Conservation (phyloP, 1,139 yeast genomes). For the Kurtzmaniella quercitrusa region DNA sequence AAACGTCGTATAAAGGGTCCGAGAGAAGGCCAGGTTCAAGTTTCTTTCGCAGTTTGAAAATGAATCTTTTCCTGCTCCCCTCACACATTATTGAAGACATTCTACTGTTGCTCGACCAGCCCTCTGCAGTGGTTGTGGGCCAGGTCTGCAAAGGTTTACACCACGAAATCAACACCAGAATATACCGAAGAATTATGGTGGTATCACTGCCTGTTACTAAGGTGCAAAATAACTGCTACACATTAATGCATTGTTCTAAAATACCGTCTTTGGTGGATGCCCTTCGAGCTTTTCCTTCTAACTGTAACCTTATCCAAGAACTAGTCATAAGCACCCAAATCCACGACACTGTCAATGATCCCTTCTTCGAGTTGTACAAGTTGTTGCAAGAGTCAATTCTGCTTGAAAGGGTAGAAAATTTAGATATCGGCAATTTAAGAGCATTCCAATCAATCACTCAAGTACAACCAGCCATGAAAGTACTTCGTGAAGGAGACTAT, state of each 20-base stretch:
- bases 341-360: not conserved
- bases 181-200: constrained; percentile 18
- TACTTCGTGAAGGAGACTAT: constrained; percentile 2
- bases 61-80: constrained; percentile 7
- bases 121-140: constrained; percentile 14
- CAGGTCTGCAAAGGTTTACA: constrained; percentile 12
- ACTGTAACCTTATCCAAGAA: constrained; percentile 13
- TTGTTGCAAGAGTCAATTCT: constrained; percentile 3
- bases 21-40: not conserved
- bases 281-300: constrained; percentile 10
- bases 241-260: constrained; percentile 10
- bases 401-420: constrained; percentile 15
- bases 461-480: constrained; percentile 1
- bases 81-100: constrained; percentile 7
- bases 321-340: constrained; percentile 18
- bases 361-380: not conserved
- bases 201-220: constrained; percentile 9
- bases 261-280: constrained; percentile 12
- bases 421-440: constrained; percentile 20
- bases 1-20: not conserved
- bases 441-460: constrained; percentile 12
- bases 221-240: constrained; percentile 6
- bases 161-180: constrained; percentile 11
- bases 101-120: constrained; percentile 11
- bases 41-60: not conserved